phyloP scores from a whole-genome alignment of 352 stramenopile genomes.

The Pythium biforme region DNA sequence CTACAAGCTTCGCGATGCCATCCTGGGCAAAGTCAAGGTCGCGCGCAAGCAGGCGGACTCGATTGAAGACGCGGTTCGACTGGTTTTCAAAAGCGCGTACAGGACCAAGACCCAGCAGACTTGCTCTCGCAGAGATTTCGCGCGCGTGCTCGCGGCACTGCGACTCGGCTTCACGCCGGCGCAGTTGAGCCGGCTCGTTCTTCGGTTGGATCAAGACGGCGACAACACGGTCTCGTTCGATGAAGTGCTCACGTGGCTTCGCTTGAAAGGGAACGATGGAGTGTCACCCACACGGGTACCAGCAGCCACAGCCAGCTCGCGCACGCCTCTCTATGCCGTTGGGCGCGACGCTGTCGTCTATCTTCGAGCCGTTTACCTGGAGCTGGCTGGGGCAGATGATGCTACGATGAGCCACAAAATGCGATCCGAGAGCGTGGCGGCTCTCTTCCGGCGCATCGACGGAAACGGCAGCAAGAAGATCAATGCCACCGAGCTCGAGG shows the following conservation, averaged over 20 bases:
- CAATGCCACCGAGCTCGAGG: slow-evolving; percentile 43
- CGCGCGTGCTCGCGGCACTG: slow-evolving; percentile 35
- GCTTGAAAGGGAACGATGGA: slow-evolving; percentile 23
- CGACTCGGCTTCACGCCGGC: slow-evolving; percentile 40
- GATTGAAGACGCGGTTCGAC: slow-evolving; percentile 52
- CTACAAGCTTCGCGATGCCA: slow-evolving; percentile 41
- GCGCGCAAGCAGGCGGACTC: slow-evolving; percentile 36
- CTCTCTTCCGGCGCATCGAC: slow-evolving; percentile 53
- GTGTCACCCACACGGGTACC: not conserved
- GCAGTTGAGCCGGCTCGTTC: slow-evolving; percentile 54
- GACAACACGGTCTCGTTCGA: slow-evolving; percentile 65
- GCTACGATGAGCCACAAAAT: not conserved
- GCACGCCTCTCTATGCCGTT: not conserved
- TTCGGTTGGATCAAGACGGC: slow-evolving; percentile 51
- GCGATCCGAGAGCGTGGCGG: slow-evolving; percentile 24
- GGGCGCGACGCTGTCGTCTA: not conserved
- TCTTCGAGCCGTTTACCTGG: slow-evolving; percentile 5
- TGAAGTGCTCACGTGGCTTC: slow-evolving; percentile 67
- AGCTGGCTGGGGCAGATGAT: slow-evolving; percentile 4
- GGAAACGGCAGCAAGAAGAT: slow-evolving; percentile 54
- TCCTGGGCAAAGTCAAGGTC: slow-evolving; percentile 38
- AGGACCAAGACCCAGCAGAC: slow-evolving; percentile 16
- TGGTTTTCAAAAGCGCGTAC: slow-evolving; percentile 54
- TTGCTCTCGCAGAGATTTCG: slow-evolving; percentile 40
- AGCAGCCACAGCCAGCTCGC: not conserved